Evolutionary conservation across 1,284 basidiomycete species (phyloP).

Genomic region (Chalciporus sp.): DNA sequence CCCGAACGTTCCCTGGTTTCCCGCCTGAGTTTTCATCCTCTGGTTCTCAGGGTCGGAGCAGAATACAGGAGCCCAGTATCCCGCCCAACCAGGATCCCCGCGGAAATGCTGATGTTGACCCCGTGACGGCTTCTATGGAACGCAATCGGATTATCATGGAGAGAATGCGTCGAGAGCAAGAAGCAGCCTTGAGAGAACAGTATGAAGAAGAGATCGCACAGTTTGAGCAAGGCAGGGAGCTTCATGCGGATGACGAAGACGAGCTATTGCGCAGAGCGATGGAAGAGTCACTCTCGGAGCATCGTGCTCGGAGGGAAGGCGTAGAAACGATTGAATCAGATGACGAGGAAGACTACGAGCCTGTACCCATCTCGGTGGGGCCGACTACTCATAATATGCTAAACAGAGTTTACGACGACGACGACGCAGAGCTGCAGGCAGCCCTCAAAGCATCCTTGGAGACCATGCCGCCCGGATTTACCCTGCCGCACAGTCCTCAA

Average conservation of each 20-base stretch:
- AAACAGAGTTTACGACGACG: constrained; percentile 74
- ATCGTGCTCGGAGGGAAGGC: constrained; percentile 20
- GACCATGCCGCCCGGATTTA: constrained; percentile 58
- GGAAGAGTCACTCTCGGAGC: constrained; percentile 54
- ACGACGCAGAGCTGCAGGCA: constrained; percentile 84
- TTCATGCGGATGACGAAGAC: constrained; percentile 55
- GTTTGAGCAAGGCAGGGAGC: constrained; percentile 17
- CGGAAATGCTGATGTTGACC: constrained; percentile 48
- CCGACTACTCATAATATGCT: constrained; percentile 5
- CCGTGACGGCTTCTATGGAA: constrained; percentile 66
- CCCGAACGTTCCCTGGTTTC: constrained; percentile 29
- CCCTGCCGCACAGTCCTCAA: constrained; percentile 40
- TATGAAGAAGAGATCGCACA: constrained; percentile 48
- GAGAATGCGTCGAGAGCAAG: constrained; percentile 69
- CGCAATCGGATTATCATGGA: constrained; percentile 64
- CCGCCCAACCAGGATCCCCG: constrained; percentile 32
- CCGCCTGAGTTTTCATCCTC: constrained; percentile 8
- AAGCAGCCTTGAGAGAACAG: constrained; percentile 62
- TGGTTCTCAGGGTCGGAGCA: constrained; percentile 1
- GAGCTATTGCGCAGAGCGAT: constrained; percentile 65
- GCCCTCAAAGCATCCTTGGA: constrained; percentile 84
- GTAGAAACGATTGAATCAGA: constrained; percentile 17
- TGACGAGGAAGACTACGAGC: constrained; percentile 35
- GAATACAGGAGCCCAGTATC: constrained; percentile 7
- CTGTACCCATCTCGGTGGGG: constrained; percentile 1